These are phyloP conservation scores for Nicotiana obtusifolia DNA, from an alignment of 257 asterid species.

Conservation along the genomic window DNA sequence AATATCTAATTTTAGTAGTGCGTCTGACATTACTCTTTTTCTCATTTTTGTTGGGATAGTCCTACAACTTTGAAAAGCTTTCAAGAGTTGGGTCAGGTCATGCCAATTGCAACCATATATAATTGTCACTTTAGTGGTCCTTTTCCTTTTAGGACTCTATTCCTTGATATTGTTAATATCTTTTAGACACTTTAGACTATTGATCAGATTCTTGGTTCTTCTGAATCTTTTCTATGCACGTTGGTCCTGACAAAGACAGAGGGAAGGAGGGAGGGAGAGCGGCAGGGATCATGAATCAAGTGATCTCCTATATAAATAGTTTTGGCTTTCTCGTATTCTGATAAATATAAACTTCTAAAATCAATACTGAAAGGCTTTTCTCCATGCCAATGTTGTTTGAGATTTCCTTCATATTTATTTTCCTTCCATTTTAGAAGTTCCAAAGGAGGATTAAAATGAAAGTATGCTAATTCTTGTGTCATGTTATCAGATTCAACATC, in stretches of 20 bases:
- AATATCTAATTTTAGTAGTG: background rate
- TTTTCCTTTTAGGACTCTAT: background rate
- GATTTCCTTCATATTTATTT: background rate
- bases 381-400: background rate
- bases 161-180: no score
- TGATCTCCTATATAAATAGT: background rate
- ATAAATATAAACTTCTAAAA: background rate
- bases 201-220: no score
- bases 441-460: background rate
- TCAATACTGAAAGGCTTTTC: background rate
- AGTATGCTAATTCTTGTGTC: background rate
- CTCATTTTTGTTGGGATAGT: background rate
- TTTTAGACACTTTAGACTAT: no score
- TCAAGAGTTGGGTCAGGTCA: background rate
- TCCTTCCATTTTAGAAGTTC: background rate
- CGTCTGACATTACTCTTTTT: background rate
- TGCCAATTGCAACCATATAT: background rate
- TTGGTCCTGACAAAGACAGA: background rate
- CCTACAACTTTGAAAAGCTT: background rate
- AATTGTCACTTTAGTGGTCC: background rate
- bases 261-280: background rate
- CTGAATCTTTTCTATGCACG: no score
- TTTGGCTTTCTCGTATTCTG: background rate
- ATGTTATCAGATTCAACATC: slow-evolving; percentile 78
- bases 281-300: background rate